Evolutionary conservation across 78 protist species (phyloP), one percentile per base, ranked within the genome.

Genomic region (Dictyostelium brefeldianum): DNA sequence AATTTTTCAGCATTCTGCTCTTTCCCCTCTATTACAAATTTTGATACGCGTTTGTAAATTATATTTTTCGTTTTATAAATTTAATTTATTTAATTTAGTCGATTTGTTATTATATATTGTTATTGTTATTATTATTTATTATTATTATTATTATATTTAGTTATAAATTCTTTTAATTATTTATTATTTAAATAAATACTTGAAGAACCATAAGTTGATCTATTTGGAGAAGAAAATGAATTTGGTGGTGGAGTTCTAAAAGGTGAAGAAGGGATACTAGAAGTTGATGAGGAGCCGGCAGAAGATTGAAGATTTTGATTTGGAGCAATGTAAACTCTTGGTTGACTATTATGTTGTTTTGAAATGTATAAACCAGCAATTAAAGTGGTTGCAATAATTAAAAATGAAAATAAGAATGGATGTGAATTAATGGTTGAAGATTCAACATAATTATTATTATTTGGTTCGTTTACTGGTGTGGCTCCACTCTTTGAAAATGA

Each of bases 241-340:
- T 77, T 62, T 27, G 81, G 81, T 22, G 81, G 81, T 77, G 81
- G 81, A 51, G 81, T 50, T 77, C 81, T 43, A 50, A 22, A 77
- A n/a, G 81, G 81, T 22, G 81, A 77, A 15, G 79, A 46, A 2
- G 43, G 43, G 27, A 73, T 31, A 36, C 54, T 20, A 8, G 69
- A 6, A 7, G 75, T 11, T 25, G 75, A 29, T 18, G 20, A 4
- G 5, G 5, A 11, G n/a, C n/a, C n/a, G n/a, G n/a, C n/a, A 69
- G 48, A 17, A 27, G 46, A 29, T 27, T 27, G 50, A 70, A 41
- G 46, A 10, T 46, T n/a, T 46, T 36, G 17, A 50, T 77, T 46
- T 22, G 46, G 29, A 25, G 48, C 51, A 25, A 77, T 77, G 29
- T 77, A 77, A 27, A 77, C 65, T 50, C 81, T 46, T 46, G 81